A percentile compares a stretch with the other conserved stretches of the same genome.
phyloP scores from a whole-genome alignment of 495 filamentous ascomycete genomes.

The Margaritispora aquatica region DNA sequence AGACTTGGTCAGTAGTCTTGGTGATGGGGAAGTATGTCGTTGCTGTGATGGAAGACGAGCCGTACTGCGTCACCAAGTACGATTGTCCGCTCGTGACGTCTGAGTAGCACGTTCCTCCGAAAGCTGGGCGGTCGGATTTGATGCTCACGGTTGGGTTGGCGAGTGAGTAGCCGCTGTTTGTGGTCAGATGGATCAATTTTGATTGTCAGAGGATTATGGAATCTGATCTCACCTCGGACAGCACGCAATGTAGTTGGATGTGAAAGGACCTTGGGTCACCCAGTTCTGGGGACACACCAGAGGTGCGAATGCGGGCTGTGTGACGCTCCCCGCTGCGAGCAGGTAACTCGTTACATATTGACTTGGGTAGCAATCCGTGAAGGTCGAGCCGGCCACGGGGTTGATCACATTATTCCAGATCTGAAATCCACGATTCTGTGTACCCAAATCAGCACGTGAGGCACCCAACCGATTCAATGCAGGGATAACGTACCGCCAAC shows the following conservation, averaged over 20 bases:
- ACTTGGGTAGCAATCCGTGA: conserved; percentile 23
- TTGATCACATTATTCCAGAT: conserved; percentile 24
- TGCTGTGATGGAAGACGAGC: conserved; percentile 6
- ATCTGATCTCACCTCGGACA: conserved; percentile 20
- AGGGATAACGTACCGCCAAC: conserved; percentile 7
- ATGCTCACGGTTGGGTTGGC: conserved; percentile 6
- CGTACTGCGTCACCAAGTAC: conserved; percentile 12
- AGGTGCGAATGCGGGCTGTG: conserved; percentile 18
- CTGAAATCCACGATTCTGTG: conserved; percentile 10
- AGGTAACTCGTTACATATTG: conserved; percentile 22
- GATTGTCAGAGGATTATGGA: no score
- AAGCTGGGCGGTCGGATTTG: conserved; percentile 19
- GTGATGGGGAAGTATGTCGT: conserved; percentile 7
- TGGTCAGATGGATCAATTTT: no score
- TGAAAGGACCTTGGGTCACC: conserved; percentile 5
- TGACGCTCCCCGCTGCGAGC: conserved; percentile 4
- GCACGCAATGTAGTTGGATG: conserved; percentile 23
- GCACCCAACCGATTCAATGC: no score
- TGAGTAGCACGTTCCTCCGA: conserved; percentile 23
- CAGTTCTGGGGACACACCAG: conserved; percentile 22
- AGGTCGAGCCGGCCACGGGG: conserved; percentile 21
- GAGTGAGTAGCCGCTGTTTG: conserved; percentile 6
- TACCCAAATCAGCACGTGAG: not conserved
- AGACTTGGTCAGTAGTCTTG: conserved; percentile 11
- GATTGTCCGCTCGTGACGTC: not conserved